phyloP scores from a whole-genome alignment of 2,329 filamentous ascomycete species.

The Tricladium varicosporioides region DNA sequence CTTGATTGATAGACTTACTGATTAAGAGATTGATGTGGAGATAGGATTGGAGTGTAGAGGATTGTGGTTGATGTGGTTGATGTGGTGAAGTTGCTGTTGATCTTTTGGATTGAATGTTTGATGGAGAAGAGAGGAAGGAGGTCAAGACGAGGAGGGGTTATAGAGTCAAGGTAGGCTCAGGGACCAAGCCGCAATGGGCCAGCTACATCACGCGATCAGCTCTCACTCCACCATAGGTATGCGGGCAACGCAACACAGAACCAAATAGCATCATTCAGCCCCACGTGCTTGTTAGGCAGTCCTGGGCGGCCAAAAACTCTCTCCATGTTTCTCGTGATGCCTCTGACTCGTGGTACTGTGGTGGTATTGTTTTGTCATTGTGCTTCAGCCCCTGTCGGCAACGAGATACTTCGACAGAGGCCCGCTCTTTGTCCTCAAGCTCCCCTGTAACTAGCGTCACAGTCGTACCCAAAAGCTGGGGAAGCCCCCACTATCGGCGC shows the following conservation, averaged over 20 bases:
- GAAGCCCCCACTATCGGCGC: too few species aligned
- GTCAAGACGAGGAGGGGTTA: conserved; percentile 5
- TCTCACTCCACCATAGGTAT: background rate
- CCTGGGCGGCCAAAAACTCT: background rate
- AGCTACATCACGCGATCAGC: background rate
- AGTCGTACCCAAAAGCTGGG: too few species aligned
- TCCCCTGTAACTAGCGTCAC: too few species aligned
- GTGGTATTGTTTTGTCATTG: background rate
- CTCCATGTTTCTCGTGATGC: background rate
- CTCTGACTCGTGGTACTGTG: background rate
- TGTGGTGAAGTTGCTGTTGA: conserved; percentile 7
- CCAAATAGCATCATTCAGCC: background rate
- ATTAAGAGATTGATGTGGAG: conserved; percentile 17
- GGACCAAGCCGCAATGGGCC: background rate
- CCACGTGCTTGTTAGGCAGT: background rate
- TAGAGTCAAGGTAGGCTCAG: background rate
- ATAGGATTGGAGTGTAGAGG: conserved; percentile 9
- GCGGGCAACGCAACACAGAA: background rate
- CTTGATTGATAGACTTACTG: conserved; percentile 26
- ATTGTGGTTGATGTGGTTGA: conserved; percentile 7
- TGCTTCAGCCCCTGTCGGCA: too few species aligned
- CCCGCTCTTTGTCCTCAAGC: too few species aligned
- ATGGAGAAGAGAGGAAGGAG: conserved; percentile 8
- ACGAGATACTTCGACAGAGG: too few species aligned
- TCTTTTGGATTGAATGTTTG: conserved; percentile 13